A percentile compares a stretch with the other conserved stretches of the same genome.
These are phyloP conservation scores for Litsea cubeba DNA, from an alignment of 164 flowering plant species.

Conservation along the genomic window DNA sequence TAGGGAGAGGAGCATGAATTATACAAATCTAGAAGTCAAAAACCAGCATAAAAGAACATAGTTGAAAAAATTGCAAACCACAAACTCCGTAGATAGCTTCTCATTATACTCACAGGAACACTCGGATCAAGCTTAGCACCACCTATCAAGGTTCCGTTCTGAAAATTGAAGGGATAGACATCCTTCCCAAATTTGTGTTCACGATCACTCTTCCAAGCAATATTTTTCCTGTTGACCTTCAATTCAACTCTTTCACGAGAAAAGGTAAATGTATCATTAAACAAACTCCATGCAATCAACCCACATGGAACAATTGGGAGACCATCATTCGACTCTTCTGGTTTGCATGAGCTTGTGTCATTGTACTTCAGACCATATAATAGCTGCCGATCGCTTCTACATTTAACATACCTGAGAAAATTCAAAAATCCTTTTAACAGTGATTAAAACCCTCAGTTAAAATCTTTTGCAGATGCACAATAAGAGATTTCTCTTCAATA, in stretches of 20 bases:
- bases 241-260: conserved; percentile 32
- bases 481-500: background rate
- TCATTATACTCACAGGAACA: conserved; percentile 58
- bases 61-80: conserved; percentile 1
- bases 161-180: conserved; percentile 81
- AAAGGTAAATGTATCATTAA: conserved; percentile 67
- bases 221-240: conserved; percentile 59
- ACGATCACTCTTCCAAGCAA: conserved; percentile 86
- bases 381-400: conserved; percentile 70
- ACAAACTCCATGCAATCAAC: conserved; percentile 82
- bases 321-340: conserved; percentile 53
- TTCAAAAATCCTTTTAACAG: background rate
- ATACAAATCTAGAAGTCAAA: background rate
- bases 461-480: background rate
- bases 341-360: conserved; percentile 60
- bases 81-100: background rate
- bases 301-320: conserved; percentile 89
- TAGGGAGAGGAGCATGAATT: too few relatives aligned
- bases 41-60: background rate
- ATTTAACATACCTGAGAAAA: conserved; percentile 28
- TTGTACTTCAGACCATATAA: conserved; percentile 50
- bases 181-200: conserved; percentile 78
- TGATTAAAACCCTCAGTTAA: background rate
- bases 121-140: conserved; percentile 67
- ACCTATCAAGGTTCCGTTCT: conserved; percentile 74